Conservation (phyloP, 352 stramenopile species). For the Poterioochromonas sp. region DNA sequence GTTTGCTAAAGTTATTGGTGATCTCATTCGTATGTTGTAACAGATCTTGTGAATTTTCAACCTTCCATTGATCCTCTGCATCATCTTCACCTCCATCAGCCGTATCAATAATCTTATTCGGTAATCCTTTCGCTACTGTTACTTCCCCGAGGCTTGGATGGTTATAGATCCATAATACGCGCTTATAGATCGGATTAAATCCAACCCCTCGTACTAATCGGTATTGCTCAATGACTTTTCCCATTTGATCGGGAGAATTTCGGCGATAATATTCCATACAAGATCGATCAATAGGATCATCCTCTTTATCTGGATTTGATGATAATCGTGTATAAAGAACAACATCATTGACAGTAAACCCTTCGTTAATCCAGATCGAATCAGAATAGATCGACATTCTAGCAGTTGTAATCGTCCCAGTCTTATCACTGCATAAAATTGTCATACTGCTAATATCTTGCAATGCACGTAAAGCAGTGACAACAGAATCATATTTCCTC, state of each 20-base stretch:
- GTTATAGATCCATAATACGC: slow-evolving; percentile 48
- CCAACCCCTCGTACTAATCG: slow-evolving; percentile 33
- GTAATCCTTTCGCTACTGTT: slow-evolving; percentile 53
- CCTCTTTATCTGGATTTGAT: slow-evolving; percentile 54
- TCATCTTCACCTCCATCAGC: slow-evolving; percentile 47
- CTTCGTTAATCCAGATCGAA: slow-evolving; percentile 32
- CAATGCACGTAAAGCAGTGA: slow-evolving; percentile 76
- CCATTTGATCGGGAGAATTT: neutral
- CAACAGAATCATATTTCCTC: slow-evolving; percentile 73
- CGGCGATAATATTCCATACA: slow-evolving; percentile 33
- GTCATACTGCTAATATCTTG: slow-evolving; percentile 82
- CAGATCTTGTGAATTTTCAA: neutral
- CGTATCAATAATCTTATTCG: slow-evolving; percentile 53
- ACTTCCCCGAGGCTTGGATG: slow-evolving; percentile 38
- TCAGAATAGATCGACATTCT: slow-evolving; percentile 73
- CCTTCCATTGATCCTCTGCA: slow-evolving; percentile 51
- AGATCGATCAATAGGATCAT: slow-evolving; percentile 53
- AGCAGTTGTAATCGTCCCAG: slow-evolving; percentile 70
- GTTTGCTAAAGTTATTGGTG: slow-evolving; percentile 41
- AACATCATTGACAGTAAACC: slow-evolving; percentile 46
- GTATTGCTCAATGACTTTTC: neutral
- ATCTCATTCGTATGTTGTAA: neutral
- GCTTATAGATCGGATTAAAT: slow-evolving; percentile 45
- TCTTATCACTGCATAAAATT: slow-evolving; percentile 90
- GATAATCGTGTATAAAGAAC: slow-evolving; percentile 49